These are phyloP conservation scores for Dactylorhiza incarnata DNA, from an alignment of 106 monocot species.

Conservation along the genomic window DNA sequence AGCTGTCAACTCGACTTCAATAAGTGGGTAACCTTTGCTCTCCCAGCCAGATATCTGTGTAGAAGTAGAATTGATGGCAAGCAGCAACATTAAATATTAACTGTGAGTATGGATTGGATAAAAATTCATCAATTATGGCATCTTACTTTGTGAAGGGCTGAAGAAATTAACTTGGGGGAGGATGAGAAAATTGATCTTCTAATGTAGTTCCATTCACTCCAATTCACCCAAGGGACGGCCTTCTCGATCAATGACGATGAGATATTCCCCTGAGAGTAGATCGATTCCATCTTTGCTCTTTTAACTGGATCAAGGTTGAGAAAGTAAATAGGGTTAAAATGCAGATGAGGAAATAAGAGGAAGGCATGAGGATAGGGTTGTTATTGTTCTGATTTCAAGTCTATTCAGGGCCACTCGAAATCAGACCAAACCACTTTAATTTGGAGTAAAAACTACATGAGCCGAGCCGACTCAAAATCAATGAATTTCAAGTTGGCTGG, in stretches of 20 bases:
- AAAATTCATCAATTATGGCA: neutral
- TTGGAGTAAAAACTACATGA: too few relatives aligned
- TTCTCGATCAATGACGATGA: constrained; percentile 42
- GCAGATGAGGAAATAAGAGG: too few relatives aligned
- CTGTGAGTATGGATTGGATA: neutral
- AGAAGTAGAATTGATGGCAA: constrained; percentile 5
- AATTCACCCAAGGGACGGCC: constrained; percentile 87
- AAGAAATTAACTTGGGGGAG: constrained; percentile 35
- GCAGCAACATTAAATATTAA: neutral
- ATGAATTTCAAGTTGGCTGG: too few relatives aligned
- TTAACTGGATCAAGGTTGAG: neutral
- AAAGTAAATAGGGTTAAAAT: too few relatives aligned
- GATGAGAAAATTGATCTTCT: constrained; percentile 72
- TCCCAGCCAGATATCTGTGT: constrained; percentile 64
- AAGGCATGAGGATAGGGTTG: too few relatives aligned
- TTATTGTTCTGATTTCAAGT: too few relatives aligned
- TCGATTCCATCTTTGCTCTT: constrained; percentile 10
- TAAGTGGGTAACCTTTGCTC: constrained; percentile 66
- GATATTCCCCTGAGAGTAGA: constrained; percentile 26
- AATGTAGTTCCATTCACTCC: constrained; percentile 81
- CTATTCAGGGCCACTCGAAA: too few relatives aligned
- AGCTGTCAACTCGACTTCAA: constrained; percentile 66
- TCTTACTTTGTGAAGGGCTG: constrained; percentile 54
- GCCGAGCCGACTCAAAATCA: too few relatives aligned
- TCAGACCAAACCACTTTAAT: too few relatives aligned